Evolutionary conservation across 192 early-diverging fungal genomes (phyloP).

Genomic region (Coemansia sp.): DNA sequence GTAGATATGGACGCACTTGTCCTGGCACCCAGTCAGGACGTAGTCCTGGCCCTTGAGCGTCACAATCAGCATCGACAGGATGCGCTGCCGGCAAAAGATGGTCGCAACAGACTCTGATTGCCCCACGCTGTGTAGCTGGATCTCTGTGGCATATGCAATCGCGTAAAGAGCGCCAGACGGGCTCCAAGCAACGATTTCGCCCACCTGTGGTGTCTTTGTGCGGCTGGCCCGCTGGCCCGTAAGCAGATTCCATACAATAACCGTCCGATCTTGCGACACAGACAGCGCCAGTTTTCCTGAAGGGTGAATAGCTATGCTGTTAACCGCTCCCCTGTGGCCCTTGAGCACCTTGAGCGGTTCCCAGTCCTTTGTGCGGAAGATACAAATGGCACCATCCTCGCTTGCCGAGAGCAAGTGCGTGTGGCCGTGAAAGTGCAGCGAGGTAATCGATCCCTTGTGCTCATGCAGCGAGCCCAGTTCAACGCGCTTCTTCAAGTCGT

Average conservation of each 20-base stretch:
- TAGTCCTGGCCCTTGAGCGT: slow-evolving; percentile 25
- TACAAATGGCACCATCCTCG: slow-evolving; percentile 85
- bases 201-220: slow-evolving; percentile 33
- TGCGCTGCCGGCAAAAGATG: slow-evolving; percentile 45
- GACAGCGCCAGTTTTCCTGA: slow-evolving; percentile 90
- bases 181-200: slow-evolving; percentile 46
- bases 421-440: slow-evolving; percentile 77
- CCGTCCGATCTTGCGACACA: slow-evolving; percentile 71
- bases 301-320: slow-evolving; percentile 90
- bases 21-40: slow-evolving; percentile 50
- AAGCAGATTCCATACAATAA: slow-evolving; percentile 78
- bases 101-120: slow-evolving; percentile 40
- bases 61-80: slow-evolving; percentile 31
- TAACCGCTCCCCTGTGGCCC: slow-evolving; percentile 72
- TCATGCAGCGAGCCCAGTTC: slow-evolving; percentile 91
- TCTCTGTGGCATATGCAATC: slow-evolving; percentile 46
- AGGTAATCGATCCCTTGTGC: slow-evolving; percentile 90
- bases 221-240: slow-evolving; percentile 69
- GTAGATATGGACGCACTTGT: slow-evolving; percentile 50
- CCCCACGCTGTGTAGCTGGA: slow-evolving; percentile 47
- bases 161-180: slow-evolving; percentile 35
- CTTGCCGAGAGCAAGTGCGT: slow-evolving; percentile 86
- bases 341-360: slow-evolving; percentile 87
- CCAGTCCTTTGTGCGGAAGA: slow-evolving; percentile 97
- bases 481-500: slow-evolving; percentile 81